phyloP scores from a whole-genome alignment of 768 basidiomycete species.

The Hericium coralloides region DNA sequence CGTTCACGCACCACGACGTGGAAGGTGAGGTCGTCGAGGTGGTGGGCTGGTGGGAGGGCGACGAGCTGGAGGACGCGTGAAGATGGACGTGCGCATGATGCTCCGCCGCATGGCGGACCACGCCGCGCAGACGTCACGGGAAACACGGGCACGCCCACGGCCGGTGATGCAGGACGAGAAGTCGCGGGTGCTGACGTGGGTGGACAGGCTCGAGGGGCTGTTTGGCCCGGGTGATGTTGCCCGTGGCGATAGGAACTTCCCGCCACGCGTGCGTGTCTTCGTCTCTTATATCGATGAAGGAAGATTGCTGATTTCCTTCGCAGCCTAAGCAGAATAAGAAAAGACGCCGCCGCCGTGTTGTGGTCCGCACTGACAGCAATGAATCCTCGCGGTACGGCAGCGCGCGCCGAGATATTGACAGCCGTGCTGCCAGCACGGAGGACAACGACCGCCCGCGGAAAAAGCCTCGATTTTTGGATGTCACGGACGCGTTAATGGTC shows the following conservation, averaged over 20 bases:
- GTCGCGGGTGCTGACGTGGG: slow-evolving; percentile 4
- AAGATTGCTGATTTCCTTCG: too few species aligned
- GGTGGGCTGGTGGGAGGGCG: neutral
- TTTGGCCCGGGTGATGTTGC: slow-evolving; percentile 9
- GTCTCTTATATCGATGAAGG: neutral
- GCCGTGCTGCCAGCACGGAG: neutral
- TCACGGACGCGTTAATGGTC: neutral
- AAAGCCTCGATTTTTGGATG: neutral
- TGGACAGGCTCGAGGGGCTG: slow-evolving; percentile 7
- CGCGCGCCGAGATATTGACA: too few species aligned
- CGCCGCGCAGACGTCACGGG: neutral
- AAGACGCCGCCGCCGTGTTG: too few species aligned
- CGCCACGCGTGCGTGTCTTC: neutral
- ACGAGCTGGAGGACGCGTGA: neutral
- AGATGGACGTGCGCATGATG: neutral
- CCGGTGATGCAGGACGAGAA: neutral
- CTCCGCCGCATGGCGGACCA: neutral
- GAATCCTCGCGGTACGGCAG: too few species aligned
- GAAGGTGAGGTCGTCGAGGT: neutral
- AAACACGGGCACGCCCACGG: neutral
- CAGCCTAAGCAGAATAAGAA: too few species aligned
- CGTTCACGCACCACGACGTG: neutral
- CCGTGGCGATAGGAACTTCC: slow-evolving; percentile 11
- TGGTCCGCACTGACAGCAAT: too few species aligned
- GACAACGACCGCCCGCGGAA: neutral